These are phyloP conservation scores for Fusarium pilosicola DNA, from an alignment of 2,329 filamentous ascomycete species.

Conservation along the genomic window DNA sequence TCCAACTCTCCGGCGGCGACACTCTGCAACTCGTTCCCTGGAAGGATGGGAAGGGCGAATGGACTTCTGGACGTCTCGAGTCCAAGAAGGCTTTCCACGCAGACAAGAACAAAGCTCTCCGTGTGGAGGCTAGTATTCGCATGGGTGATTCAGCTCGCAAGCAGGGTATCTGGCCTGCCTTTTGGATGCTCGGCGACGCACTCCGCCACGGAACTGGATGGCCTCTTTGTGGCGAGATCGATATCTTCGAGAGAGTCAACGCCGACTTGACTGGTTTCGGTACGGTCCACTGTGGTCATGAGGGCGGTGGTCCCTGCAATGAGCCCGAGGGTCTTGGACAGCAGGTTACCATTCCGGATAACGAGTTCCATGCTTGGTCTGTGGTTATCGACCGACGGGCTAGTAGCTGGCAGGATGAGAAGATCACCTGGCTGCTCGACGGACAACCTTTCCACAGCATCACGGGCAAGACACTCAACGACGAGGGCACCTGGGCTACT, in stretches of 20 bases:
- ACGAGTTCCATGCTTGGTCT: slow-evolving; percentile 61
- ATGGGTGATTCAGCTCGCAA: slow-evolving; percentile 55
- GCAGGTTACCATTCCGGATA: slow-evolving; percentile 53
- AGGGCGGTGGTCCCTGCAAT: slow-evolving; percentile 58
- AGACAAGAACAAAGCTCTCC: slow-evolving; percentile 51
- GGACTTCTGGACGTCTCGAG: slow-evolving; percentile 63
- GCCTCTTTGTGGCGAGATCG: slow-evolving; percentile 62
- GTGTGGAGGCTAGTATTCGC: slow-evolving; percentile 57
- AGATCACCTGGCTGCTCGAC: slow-evolving; percentile 61
- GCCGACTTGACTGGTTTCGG: slow-evolving; percentile 57
- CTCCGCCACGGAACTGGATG: slow-evolving; percentile 58
- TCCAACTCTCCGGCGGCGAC: slow-evolving; percentile 61
- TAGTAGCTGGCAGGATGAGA: slow-evolving; percentile 56
- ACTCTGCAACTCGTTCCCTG: slow-evolving; percentile 63
- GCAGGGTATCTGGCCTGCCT: slow-evolving; percentile 64
- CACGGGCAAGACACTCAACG: slow-evolving; percentile 53
- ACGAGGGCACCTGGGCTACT: slow-evolving; percentile 55
- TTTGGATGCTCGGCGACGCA: slow-evolving; percentile 62
- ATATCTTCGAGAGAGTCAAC: slow-evolving; percentile 62
- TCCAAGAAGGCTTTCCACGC: slow-evolving; percentile 59
- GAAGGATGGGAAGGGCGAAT: slow-evolving; percentile 50
- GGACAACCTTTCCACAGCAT: slow-evolving; percentile 56
- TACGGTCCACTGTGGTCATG: slow-evolving; percentile 58
- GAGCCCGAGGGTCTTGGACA: slow-evolving; percentile 56
- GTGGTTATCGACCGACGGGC: slow-evolving; percentile 58